Base-by-base conservation (phyloP, 306 rosid species). In the Rosa lucieae region DNA sequence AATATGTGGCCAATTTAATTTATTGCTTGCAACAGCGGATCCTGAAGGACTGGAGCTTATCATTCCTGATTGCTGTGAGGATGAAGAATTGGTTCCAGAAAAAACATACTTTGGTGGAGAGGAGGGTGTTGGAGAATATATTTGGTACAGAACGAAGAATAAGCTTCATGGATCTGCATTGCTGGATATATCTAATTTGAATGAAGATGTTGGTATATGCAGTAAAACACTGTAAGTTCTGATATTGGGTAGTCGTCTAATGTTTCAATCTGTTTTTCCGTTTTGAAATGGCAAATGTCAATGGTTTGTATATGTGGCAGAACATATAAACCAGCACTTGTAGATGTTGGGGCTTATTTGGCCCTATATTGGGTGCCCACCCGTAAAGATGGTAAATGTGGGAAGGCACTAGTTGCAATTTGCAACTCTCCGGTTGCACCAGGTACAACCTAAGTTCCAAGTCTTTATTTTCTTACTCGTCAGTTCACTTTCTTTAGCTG, bases 31-130 rank as follows among this genome's bases (percentile, higher is more conserved):
- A 59, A 66, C 84, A 95, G 99, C 91, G 83, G 92, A 91, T 76
- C 99, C 99, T 67, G 74, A 71, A 48, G 99, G 99, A 85, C 76
- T 87, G 82, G 91, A 93, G 46, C 97, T 95, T 74, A 79, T 61
- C 74, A 88, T 95, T 79, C 90, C 97, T 40, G 96, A 91, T 42
- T 90, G 99, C 81, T 81, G 80, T 10, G 96, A 95, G 83, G 87
- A 80, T 67, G 77, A 71, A 78, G 92, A 85, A 78, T 70, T 89
- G 63, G 78, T 81, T 76, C 98, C 94, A 4, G 44, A 58, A 51
- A 90, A 83, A 80, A 77, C 71, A 62, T 95, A 95, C 91, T 90
- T 95, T 80, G 99, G 99, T 52, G 99, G 99, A 70, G 89, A 89
- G 76, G 97, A 95, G 87, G 99, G 96, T 66, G 81, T 77, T 89